Conservation (phyloP, 140 eudicot species). For the Bidens hawaiensis region DNA sequence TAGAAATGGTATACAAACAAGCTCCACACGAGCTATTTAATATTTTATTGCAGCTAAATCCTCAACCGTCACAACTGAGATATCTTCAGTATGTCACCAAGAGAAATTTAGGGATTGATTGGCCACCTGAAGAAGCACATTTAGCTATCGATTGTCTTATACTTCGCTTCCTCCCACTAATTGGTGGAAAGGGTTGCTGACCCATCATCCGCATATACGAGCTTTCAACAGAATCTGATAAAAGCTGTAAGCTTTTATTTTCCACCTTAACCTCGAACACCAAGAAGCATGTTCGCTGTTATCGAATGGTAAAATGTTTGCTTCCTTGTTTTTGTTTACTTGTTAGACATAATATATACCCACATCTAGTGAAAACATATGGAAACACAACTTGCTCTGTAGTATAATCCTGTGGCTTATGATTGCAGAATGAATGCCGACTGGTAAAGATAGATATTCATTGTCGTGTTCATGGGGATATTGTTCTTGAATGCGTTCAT, state of each 20-base stretch:
- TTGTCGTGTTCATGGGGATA: constrained; percentile 79
- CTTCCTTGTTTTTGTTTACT: neutral
- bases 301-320: constrained; percentile 51
- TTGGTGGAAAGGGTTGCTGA: constrained; percentile 72
- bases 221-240: constrained; percentile 35
- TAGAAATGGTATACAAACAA: constrained; percentile 94
- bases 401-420: constrained; percentile 23
- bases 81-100: constrained; percentile 87
- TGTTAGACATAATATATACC: neutral
- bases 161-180: constrained; percentile 67
- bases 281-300: constrained; percentile 44
- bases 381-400: constrained; percentile 1
- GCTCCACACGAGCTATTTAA: constrained; percentile 82
- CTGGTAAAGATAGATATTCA: constrained; percentile 73
- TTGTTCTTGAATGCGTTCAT: constrained; percentile 83
- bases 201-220: constrained; percentile 87
- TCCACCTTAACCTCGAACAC: constrained; percentile 41
- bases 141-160: constrained; percentile 68
- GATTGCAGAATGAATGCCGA: constrained; percentile 72
- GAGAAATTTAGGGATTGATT: constrained; percentile 62
- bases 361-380: neutral
- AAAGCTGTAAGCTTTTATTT: constrained; percentile 64
- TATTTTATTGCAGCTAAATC: constrained; percentile 69
- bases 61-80: constrained; percentile 86
- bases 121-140: constrained; percentile 84